A percentile compares a stretch with the other conserved stretches of the same genome.
These are phyloP conservation scores for Ascoidea rubescens DNA, from an alignment of 805 yeast species.

Conservation along the genomic window DNA sequence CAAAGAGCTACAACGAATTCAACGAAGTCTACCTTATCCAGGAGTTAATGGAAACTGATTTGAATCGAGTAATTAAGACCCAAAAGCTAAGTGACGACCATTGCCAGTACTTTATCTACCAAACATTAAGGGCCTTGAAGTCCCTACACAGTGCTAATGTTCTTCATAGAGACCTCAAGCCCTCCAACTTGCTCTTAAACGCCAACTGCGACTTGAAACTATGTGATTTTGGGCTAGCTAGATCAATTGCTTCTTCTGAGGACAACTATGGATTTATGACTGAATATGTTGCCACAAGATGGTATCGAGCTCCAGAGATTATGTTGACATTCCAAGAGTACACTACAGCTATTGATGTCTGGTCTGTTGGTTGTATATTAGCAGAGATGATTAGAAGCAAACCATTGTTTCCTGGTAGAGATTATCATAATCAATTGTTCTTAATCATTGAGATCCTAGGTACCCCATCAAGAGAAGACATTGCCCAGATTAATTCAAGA, in stretches of 20 bases:
- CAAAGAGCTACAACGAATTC: slow-evolving; percentile 59
- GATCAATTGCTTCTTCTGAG: slow-evolving; percentile 43
- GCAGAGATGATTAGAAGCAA: slow-evolving; percentile 81
- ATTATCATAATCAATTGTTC: slow-evolving; percentile 83
- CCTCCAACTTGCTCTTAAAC: slow-evolving; percentile 73
- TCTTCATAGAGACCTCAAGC: slow-evolving; percentile 85
- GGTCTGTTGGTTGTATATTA: slow-evolving; percentile 94
- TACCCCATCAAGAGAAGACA: slow-evolving; percentile 73
- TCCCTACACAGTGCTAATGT: slow-evolving; percentile 91
- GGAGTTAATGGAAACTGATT: slow-evolving; percentile 80
- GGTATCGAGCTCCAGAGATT: slow-evolving; percentile 97
- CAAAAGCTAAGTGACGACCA: slow-evolving; percentile 85
- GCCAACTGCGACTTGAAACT: slow-evolving; percentile 89
- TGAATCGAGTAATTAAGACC: slow-evolving; percentile 68
- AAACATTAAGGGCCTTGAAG: slow-evolving; percentile 79
- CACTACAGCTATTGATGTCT: slow-evolving; percentile 88
- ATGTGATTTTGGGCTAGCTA: slow-evolving; percentile 89
- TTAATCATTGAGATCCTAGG: slow-evolving; percentile 78
- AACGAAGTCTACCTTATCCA: slow-evolving; percentile 81
- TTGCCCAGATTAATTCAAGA: slow-evolving; percentile 57
- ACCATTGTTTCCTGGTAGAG: slow-evolving; percentile 89
- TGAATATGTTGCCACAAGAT: slow-evolving; percentile 93
- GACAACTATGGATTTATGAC: slow-evolving; percentile 78
- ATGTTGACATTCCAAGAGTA: slow-evolving; percentile 91
- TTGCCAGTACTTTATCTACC: slow-evolving; percentile 86